These are phyloP conservation scores for Hypericum androsaemum DNA, from an alignment of 345 rosid species.

Conservation along the genomic window DNA sequence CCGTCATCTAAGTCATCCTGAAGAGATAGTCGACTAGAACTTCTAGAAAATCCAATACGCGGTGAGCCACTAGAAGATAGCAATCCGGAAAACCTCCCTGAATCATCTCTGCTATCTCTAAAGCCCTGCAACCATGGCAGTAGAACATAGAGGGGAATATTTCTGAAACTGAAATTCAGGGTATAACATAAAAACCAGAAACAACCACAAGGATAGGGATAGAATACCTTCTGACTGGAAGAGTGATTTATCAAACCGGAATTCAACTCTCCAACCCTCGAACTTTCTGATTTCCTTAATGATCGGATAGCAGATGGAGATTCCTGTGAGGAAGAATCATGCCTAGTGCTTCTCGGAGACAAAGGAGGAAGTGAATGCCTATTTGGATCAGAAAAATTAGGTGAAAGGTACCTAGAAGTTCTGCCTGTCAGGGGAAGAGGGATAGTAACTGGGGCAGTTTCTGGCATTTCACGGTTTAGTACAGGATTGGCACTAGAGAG, in stretches of 20 bases:
- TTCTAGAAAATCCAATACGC: constrained; percentile 64
- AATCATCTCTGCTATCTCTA: constrained; percentile 68
- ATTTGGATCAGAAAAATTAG: constrained; percentile 74
- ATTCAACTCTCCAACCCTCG: constrained; percentile 58
- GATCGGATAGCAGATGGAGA: constrained; percentile 58
- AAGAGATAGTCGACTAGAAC: constrained; percentile 79
- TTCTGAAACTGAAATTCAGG: no score
- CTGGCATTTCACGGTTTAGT: constrained; percentile 35
- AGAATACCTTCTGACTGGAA: constrained; percentile 54
- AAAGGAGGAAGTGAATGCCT: constrained; percentile 72
- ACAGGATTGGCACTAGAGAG: constrained; percentile 30
- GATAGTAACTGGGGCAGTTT: constrained; percentile 75
- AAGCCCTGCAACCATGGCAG: constrained; percentile 30
- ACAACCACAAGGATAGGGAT: constrained; percentile 1
- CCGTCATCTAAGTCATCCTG: constrained; percentile 70
- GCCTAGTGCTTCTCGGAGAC: constrained; percentile 65
- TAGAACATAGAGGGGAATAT: no score
- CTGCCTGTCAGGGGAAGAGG: constrained; percentile 43
- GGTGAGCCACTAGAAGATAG: constrained; percentile 82
- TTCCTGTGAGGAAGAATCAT: constrained; percentile 69
- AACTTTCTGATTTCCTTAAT: constrained; percentile 41
- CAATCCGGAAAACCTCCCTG: constrained; percentile 77
- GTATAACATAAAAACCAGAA: constrained; percentile 2
- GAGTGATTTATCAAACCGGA: constrained; percentile 42
- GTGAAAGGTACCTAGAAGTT: constrained; percentile 45